Base-by-base conservation (phyloP, 208 protist genomes). In the Entamoeba invadens region DNA sequence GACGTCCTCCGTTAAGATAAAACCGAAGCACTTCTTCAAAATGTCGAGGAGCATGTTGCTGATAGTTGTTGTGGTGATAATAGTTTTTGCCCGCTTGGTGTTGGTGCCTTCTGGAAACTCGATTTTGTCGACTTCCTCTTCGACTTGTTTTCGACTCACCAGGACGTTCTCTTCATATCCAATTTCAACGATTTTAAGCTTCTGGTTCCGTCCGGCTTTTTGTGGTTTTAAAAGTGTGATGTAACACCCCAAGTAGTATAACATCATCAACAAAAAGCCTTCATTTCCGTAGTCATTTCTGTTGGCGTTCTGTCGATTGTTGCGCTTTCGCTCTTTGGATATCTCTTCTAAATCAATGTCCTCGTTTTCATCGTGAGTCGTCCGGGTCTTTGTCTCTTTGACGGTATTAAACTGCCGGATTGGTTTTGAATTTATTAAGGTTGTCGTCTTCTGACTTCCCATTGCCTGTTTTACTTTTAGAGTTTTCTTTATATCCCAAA, bases 211-310 rank as follows among this genome's bases (percentile, higher is more conserved):
- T 1, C 57, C 57, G 38, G 31, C 57, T 87, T 87, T 87, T 87
- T 87, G 57, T 87, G 38, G 25, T 87, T 87, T 87, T 0, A 8
- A 42, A 42, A 87, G 38, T 87, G 57, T 87, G 25, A 87, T 87
- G 38, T 87, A 87, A 87, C 57, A 87, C 3, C 57, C 57, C 25
- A 87, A 87, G 38, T 87, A 87, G 38, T 87, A 87, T 5, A 87
- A 38, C 38, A 87, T 35, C 57, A 87, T 87, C 38, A 87, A 87
- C 38, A 87, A 87, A 87, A 87, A 87, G 0, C 57, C 57, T 87
- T 87, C 57, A 87, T 87, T 87, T 87, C 57, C 57, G 38, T 87
- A 87, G 25, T 87, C 57, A 87, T 87, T 87, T 87, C 57, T 87
- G 38, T 87, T 87, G 31, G 57, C 57, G 25, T 87, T 87, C 12